These are phyloP conservation scores for Neltuma alba DNA, from an alignment of 306 rosid genomes.

Conservation along the genomic window DNA sequence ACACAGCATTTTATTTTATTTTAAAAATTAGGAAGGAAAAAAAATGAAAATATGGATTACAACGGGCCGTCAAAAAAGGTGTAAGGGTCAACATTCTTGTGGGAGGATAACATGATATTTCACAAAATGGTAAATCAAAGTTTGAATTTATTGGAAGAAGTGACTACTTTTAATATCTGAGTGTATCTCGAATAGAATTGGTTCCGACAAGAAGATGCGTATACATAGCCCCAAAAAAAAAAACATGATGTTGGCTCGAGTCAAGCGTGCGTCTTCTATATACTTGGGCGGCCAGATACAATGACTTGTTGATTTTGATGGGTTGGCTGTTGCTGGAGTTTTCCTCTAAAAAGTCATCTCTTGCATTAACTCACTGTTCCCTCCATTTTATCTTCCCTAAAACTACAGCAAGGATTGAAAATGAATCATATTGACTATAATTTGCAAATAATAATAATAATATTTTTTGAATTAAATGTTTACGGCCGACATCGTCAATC, in stretches of 20 bases:
- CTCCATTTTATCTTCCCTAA: background rate
- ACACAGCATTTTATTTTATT: background rate
- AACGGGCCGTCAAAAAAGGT: background rate
- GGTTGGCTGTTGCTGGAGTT: background rate
- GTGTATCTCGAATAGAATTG: too few species aligned
- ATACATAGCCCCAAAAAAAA: too few species aligned
- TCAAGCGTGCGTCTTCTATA: background rate
- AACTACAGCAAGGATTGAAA: too few species aligned
- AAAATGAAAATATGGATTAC: background rate
- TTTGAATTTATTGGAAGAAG: too few species aligned
- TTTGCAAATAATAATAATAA: too few species aligned
- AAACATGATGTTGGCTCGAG: background rate
- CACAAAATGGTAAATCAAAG: too few species aligned
- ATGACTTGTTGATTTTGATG: background rate
- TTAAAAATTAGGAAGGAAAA: background rate
- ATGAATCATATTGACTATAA: too few species aligned
- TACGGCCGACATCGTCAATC: background rate
- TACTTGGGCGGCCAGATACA: background rate
- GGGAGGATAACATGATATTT: too few species aligned
- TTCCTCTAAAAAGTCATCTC: background rate
- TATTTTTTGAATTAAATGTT: conserved; percentile 3
- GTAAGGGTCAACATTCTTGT: background rate
- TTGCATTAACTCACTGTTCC: background rate
- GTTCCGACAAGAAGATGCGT: too few species aligned
- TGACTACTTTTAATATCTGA: too few species aligned